These are phyloP conservation scores for Penicillium sclerotiorum DNA, from an alignment of 2,329 filamentous ascomycete species.

Conservation along the genomic window DNA sequence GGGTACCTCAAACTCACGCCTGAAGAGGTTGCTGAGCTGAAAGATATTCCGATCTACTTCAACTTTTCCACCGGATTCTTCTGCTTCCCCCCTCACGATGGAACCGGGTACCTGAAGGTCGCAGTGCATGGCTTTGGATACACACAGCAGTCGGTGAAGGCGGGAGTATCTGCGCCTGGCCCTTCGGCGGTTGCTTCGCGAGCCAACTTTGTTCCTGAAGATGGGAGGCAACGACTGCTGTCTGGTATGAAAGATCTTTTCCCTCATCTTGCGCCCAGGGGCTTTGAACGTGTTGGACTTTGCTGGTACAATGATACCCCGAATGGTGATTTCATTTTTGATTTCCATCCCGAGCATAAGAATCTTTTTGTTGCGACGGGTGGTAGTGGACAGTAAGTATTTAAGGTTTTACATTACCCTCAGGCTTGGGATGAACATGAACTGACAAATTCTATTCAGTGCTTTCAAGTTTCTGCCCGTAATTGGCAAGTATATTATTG, in stretches of 20 bases:
- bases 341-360: constrained; percentile 63
- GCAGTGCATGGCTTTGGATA: constrained; percentile 70
- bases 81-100: constrained; percentile 47
- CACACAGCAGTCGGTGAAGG: constrained; percentile 22
- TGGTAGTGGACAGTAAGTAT: constrained; percentile 34
- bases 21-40: constrained; percentile 65
- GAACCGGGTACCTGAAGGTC: constrained; percentile 56
- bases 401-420: too few relatives aligned
- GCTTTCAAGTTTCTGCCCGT: constrained; percentile 67
- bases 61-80: constrained; percentile 51
- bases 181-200: constrained; percentile 21
- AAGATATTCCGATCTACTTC: constrained; percentile 63
- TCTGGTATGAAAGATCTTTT: constrained; percentile 61
- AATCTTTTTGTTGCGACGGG: constrained; percentile 34
- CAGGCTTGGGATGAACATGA: not conserved
- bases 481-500: constrained; percentile 63
- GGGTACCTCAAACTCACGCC: constrained; percentile 72
- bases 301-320: constrained; percentile 75
- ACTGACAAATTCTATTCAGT: constrained; percentile 21
- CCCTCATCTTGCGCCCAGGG: constrained; percentile 58
- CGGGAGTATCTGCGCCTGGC: constrained; percentile 25
- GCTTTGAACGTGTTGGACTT: constrained; percentile 61
- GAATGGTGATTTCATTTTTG: constrained; percentile 68
- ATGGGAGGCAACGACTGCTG: constrained; percentile 62
- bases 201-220: constrained; percentile 42